Base-by-base conservation (phyloP, 139 green algal species). In the Chlorella sp. region DNA sequence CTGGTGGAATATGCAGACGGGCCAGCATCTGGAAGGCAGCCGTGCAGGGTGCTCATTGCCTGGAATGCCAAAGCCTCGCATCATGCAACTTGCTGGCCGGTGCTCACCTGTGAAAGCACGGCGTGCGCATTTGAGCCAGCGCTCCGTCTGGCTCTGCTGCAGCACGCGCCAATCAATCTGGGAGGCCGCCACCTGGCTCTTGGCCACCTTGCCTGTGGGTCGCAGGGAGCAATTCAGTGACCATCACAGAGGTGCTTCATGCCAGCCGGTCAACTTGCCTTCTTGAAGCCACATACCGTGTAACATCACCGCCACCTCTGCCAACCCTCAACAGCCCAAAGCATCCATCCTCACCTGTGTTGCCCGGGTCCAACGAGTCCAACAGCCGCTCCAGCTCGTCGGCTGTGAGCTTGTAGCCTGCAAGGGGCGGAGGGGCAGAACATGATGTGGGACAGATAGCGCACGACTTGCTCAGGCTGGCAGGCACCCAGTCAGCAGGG, bases 71-170 rank as follows among this genome's bases (percentile, higher is more conserved):
- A 11, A 11, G 7, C 7, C 11, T 55, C 51, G 21, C 51, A 60
- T 2, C 9, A 60, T 23, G 51, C 51, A 60, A 11, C 7, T 7
- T 55, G 7, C 7, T 7, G 7, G 32, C 32, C 30, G 17, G 20
- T 18, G 30, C 76, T 62, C 36, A 34, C 78, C 91, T 26, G 87
- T 69, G 71, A 98, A 98, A 0, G 93, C 91, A 25, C 84, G 86
- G 26, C 85, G 82, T n/a, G 94, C 91, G 72, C 90, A 92, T 62
- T 88, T 82, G 78, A 97, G 82, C 93, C 94, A 98, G 82, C 94
- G 88, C 20, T 96, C 93, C 72, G 90, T 91, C 85, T 90, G 87
- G 82, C 83, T 86, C 25, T 73, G 56, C 82, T 90, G 86, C 75
- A 93, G 75, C n/a, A 79, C 60, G 25, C 64, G 21, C 91, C 91